Percentiles rank a stretch among this genome's conserved stretches.
Evolutionary conservation across 2,329 filamentous ascomycete genomes (phyloP).

Genomic region (Diaporthe helianthi): DNA sequence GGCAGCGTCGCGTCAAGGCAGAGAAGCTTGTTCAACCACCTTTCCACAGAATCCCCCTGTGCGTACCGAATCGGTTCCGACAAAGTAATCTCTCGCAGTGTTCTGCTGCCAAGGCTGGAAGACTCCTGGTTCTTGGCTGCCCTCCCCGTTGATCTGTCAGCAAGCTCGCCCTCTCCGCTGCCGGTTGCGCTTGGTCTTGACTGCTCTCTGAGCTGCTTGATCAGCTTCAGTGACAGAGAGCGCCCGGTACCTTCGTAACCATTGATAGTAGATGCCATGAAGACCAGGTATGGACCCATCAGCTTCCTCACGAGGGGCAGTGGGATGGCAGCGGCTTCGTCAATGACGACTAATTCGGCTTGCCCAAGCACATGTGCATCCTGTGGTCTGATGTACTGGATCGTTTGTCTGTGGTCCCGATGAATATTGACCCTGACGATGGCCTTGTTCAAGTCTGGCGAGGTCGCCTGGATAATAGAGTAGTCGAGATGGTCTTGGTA

Average conservation of each 20-base stretch:
- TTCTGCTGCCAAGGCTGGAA: slow-evolving; percentile 68
- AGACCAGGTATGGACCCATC: slow-evolving; percentile 95
- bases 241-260: slow-evolving; percentile 97
- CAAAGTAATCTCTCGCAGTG: slow-evolving; percentile 89
- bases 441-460: slow-evolving; percentile 98
- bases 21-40: slow-evolving; percentile 93
- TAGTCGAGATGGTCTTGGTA: slow-evolving; percentile 97
- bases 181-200: slow-evolving; percentile 70
- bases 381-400: slow-evolving; percentile 97
- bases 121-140: slow-evolving; percentile 68
- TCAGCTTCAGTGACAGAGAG: slow-evolving; percentile 93
- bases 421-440: slow-evolving; percentile 97
- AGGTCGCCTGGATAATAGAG: slow-evolving; percentile 96
- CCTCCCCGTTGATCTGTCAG: slow-evolving; percentile 82
- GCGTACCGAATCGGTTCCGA: slow-evolving; percentile 95
- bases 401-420: slow-evolving; percentile 93
- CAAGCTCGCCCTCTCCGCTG: slow-evolving; percentile 68
- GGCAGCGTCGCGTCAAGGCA: slow-evolving; percentile 93
- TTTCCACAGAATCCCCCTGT: slow-evolving; percentile 88
- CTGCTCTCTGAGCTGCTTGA: slow-evolving; percentile 95
- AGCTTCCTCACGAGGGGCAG: slow-evolving; percentile 90
- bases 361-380: slow-evolving; percentile 95
- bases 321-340: slow-evolving; percentile 96
- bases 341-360: slow-evolving; percentile 93
- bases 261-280: slow-evolving; percentile 99